Percentiles rank a stretch among this genome's conserved stretches.
Conservation (phyloP, 129 eudicot genomes). For the Artemisia argyi region DNA sequence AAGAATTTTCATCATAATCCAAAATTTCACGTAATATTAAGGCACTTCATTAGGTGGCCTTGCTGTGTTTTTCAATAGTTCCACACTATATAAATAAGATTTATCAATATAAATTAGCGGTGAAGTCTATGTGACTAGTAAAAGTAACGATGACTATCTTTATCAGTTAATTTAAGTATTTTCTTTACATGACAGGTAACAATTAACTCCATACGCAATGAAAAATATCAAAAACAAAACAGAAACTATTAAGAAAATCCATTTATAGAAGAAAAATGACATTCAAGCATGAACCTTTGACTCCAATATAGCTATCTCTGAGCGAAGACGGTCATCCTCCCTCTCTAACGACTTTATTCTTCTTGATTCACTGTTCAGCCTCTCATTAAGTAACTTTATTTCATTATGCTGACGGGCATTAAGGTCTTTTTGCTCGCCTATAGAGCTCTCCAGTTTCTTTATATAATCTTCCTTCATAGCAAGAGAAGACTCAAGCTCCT, state of each 20-base stretch:
- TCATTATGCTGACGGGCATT: conserved; percentile 66
- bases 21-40: conserved; percentile 1
- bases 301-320: conserved; percentile 88
- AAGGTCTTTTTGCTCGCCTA: conserved; percentile 54
- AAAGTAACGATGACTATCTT: neutral
- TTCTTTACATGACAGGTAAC: conserved; percentile 14
- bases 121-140: neutral
- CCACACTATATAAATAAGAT: conserved; percentile 1
- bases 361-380: conserved; percentile 69
- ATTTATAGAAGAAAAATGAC: conserved; percentile 11
- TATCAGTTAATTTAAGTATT: conserved; percentile 5
- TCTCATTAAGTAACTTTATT: conserved; percentile 69
- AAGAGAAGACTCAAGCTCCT: conserved; percentile 85
- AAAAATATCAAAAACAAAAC: conserved; percentile 1
- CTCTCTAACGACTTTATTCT: conserved; percentile 86
- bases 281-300: conserved; percentile 60
- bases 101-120: conserved; percentile 2
- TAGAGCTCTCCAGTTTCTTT: conserved; percentile 60
- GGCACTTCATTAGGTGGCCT: conserved; percentile 19
- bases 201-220: conserved; percentile 17
- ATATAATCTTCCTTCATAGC: conserved; percentile 63
- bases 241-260: neutral
- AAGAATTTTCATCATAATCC: neutral
- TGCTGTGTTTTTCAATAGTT: conserved; percentile 13
- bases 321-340: conserved; percentile 85